A percentile compares a stretch with the other conserved stretches of the same genome.
Conservation (phyloP, 441 rosid genomes). For the Populus hybrid region DNA sequence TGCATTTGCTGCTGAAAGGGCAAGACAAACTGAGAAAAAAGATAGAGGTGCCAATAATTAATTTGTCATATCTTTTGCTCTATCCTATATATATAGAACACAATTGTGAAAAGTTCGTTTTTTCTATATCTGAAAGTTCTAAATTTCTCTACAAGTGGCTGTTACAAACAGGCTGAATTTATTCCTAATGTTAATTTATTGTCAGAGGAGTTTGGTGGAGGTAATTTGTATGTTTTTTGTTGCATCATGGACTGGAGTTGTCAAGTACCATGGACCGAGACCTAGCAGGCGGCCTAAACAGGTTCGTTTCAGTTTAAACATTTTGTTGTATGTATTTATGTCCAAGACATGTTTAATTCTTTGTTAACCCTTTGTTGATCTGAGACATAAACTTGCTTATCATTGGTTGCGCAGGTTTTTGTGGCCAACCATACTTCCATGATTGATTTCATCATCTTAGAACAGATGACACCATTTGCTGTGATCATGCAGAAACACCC, state of each 20-base stretch:
- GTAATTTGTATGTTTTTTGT: constrained; percentile 97
- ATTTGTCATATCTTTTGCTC: constrained; percentile 1
- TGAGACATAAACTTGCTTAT: constrained; percentile 12
- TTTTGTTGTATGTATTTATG: not conserved
- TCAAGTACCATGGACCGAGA: constrained; percentile 91
- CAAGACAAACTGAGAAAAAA: constrained; percentile 74
- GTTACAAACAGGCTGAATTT: not conserved
- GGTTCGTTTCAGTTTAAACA: constrained; percentile 35
- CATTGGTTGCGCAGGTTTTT: constrained; percentile 59
- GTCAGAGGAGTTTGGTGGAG: constrained; percentile 91
- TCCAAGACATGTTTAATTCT: not conserved
- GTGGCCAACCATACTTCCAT: constrained; percentile 98
- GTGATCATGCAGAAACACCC: constrained; percentile 99
- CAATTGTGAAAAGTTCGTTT: not conserved
- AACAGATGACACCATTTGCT: constrained; percentile 97
- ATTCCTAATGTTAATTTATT: constrained; percentile 12
- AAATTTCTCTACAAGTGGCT: not conserved
- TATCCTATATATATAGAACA: not conserved
- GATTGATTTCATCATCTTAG: constrained; percentile 93
- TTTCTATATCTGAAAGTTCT: not conserved
- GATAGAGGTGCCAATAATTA: constrained; percentile 53
- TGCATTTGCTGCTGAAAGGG: constrained; percentile 71
- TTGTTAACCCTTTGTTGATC: not conserved
- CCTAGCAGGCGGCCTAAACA: constrained; percentile 98
- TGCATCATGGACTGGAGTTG: constrained; percentile 98